phyloP scores from a whole-genome alignment of 768 basidiomycete species.

The Phlebiopsis gigantea region DNA sequence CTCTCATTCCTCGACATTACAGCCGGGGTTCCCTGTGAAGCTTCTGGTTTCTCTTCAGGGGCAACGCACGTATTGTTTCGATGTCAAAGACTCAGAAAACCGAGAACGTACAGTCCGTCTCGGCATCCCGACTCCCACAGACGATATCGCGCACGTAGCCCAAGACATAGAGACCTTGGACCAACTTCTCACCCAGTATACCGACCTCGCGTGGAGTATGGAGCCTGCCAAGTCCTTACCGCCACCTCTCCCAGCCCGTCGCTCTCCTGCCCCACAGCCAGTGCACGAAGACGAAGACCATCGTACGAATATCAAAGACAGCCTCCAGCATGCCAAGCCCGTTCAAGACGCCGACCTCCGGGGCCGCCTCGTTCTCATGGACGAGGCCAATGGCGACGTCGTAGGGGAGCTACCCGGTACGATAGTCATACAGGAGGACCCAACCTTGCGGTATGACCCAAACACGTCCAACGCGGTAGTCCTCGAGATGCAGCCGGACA shows the following conservation, averaged over 20 bases:
- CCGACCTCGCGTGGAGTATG: constrained; percentile 32
- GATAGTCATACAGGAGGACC: constrained; percentile 55
- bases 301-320: constrained; percentile 15
- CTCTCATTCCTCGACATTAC: constrained; percentile 51
- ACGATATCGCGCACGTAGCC: constrained; percentile 29
- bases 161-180: constrained; percentile 66
- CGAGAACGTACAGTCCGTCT: constrained; percentile 14
- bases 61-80: constrained; percentile 41
- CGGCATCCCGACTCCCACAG: constrained; percentile 10
- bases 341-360: constrained; percentile 17
- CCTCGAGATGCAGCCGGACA: constrained; percentile 58
- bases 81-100: constrained; percentile 14
- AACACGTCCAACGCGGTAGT: constrained; percentile 63
- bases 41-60: constrained; percentile 31
- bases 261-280: background rate
- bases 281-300: background rate
- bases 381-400: constrained; percentile 67
- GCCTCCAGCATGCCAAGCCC: constrained; percentile 14
- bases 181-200: constrained; percentile 62
- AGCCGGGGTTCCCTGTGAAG: constrained; percentile 46
- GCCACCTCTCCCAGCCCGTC: constrained; percentile 14
- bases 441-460: constrained; percentile 37
- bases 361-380: constrained; percentile 65
- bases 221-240: constrained; percentile 4
- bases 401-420: constrained; percentile 62